phyloP scores from a whole-genome alignment of 176 grass and related monocot genomes.

The Hsuehochloa calcarea region DNA sequence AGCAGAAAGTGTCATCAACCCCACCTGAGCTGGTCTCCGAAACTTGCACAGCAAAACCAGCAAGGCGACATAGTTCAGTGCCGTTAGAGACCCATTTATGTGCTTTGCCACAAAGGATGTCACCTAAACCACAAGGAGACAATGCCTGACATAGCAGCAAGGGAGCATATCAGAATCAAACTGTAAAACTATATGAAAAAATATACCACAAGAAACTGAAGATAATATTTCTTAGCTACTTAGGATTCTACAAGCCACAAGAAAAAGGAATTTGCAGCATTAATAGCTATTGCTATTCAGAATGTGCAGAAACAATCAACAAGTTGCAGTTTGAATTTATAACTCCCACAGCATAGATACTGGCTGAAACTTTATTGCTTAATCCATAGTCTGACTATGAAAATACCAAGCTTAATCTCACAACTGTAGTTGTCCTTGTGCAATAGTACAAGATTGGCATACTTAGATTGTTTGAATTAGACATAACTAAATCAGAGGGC shows the following conservation, averaged over 20 bases:
- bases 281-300: conserved; percentile 23
- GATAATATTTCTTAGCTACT: not conserved
- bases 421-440: not conserved
- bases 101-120: conserved; percentile 86
- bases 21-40: conserved; percentile 29
- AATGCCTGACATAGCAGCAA: conserved; percentile 59
- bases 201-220: not conserved
- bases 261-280: not conserved
- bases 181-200: not conserved
- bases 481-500: not conserved
- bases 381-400: conserved; percentile 17
- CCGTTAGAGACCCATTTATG: conserved; percentile 88
- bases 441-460: conserved; percentile 2
- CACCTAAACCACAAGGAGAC: conserved; percentile 87
- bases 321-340: not conserved
- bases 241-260: conserved; percentile 4
- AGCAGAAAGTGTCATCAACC: conserved; percentile 72
- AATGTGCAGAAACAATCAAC: not conserved
- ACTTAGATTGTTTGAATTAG: not conserved
- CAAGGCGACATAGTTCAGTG: conserved; percentile 72
- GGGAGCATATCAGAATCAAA: conserved; percentile 28
- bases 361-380: not conserved
- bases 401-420: conserved; percentile 10
- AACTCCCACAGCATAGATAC: not conserved
- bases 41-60: conserved; percentile 80